phyloP scores from a whole-genome alignment of 495 filamentous ascomycete species.

The Letharia columbiana region DNA sequence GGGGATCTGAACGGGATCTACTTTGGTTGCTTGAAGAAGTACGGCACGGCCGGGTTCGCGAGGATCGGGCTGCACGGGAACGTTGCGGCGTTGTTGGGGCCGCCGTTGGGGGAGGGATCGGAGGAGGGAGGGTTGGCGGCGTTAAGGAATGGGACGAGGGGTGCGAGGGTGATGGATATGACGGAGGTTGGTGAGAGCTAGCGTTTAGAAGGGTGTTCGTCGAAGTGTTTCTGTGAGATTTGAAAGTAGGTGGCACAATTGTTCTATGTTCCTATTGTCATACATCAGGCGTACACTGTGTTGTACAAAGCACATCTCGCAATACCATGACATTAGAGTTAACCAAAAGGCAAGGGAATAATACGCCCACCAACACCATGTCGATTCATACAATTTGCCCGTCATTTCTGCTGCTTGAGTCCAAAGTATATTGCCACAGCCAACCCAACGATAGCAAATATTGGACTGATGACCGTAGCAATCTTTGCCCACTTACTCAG shows the following conservation, averaged over 20 bases:
- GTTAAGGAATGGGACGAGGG: background rate
- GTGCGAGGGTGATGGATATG: background rate
- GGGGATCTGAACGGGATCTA: conserved; percentile 17
- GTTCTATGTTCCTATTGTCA: background rate
- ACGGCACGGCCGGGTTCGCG: background rate
- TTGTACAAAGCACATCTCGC: background rate
- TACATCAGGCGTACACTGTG: background rate
- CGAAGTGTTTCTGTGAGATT: background rate
- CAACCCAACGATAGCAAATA: conserved; percentile 4
- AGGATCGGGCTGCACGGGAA: conserved; percentile 12
- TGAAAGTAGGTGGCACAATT: background rate
- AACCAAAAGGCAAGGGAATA: background rate
- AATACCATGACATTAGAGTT: background rate
- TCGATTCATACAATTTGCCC: background rate
- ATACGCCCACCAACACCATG: background rate
- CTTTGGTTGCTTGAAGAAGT: conserved; percentile 10
- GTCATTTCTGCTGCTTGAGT: background rate
- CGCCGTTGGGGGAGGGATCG: background rate
- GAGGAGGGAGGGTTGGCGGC: background rate
- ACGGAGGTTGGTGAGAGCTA: background rate
- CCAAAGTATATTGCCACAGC: conserved; percentile 7
- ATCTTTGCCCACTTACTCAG: conserved; percentile 1
- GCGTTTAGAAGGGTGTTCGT: background rate
- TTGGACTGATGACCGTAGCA: conserved; percentile 6
- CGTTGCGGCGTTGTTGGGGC: conserved; percentile 18